Evolutionary conservation across 257 asterid genomes (phyloP).

Genomic region (Solanum pimpinellifolium): DNA sequence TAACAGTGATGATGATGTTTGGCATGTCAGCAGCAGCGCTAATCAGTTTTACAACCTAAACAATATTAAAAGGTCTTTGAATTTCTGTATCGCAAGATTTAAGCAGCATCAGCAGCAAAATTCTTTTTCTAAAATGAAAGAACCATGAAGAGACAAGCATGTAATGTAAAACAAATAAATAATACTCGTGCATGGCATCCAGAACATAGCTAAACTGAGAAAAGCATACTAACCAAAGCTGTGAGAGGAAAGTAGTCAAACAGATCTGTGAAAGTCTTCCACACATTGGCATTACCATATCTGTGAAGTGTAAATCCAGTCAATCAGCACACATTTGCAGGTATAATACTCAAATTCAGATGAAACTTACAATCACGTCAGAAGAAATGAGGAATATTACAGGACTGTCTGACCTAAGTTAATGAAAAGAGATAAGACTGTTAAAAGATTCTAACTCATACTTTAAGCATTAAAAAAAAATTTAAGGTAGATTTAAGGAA

Average conservation of each 20-base stretch:
- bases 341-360: not conserved
- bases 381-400: not conserved
- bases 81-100: not conserved
- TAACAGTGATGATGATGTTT: not conserved
- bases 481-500: not conserved
- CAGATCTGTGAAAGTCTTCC: conserved; percentile 90
- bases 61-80: not conserved
- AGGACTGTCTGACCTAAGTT: not conserved
- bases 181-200: not conserved
- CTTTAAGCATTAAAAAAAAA: not conserved
- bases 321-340: not conserved
- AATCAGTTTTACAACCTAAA: not conserved
- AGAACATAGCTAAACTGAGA: not conserved
- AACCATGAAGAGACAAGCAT: not conserved
- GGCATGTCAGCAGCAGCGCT: not conserved
- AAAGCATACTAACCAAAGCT: conserved; percentile 61
- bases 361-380: not conserved
- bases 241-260: conserved; percentile 93
- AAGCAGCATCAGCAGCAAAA: not conserved
- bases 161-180: not conserved
- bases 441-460: not conserved
- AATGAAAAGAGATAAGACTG: not conserved
- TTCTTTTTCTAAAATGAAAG: not conserved
- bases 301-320: conserved; percentile 18
- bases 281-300: conserved; percentile 88